Conservation (phyloP, 371 early-diverging fungal species). For the Rhizopus arrhizus region DNA sequence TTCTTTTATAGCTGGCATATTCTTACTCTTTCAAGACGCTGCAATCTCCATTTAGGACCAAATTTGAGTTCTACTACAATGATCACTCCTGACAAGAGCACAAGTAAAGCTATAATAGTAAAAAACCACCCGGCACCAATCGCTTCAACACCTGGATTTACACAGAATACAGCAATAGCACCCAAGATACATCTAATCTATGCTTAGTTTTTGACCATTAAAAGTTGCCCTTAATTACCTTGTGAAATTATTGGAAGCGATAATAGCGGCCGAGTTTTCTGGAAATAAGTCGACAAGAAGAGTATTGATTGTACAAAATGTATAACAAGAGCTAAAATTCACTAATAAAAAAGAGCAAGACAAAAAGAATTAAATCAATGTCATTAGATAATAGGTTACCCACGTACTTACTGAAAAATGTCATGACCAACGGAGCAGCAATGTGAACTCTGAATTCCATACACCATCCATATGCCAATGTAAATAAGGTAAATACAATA, state of each 20-base stretch:
- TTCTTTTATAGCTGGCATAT: too few relatives aligned
- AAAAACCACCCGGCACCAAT: conserved; percentile 47
- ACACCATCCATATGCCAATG: conserved; percentile 44
- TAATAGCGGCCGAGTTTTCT: conserved; percentile 40
- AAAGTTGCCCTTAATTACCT: conserved; percentile 3
- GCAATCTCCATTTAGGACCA: conserved; percentile 41
- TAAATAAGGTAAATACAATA: conserved; percentile 27
- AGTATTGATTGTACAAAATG: conserved; percentile 42
- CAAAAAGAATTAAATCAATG: background rate
- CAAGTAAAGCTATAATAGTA: conserved; percentile 27
- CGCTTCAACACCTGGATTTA: conserved; percentile 30
- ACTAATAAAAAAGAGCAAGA: conserved; percentile 24
- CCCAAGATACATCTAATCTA: conserved; percentile 38
- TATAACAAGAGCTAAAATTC: conserved; percentile 32
- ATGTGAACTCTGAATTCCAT: conserved; percentile 31
- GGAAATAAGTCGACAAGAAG: conserved; percentile 50
- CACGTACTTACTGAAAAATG: conserved; percentile 43
- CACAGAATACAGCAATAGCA: conserved; percentile 27
- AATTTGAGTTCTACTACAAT: conserved; percentile 30
- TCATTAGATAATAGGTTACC: too few relatives aligned
- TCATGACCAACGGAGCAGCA: conserved; percentile 29
- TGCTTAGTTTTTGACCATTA: background rate
- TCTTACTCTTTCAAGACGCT: too few relatives aligned
- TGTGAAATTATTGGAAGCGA: conserved; percentile 43
- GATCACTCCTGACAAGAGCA: conserved; percentile 31